Evolutionary conservation across 495 filamentous ascomycete genomes (phyloP).

Genomic region (Penicillium waksmanii): DNA sequence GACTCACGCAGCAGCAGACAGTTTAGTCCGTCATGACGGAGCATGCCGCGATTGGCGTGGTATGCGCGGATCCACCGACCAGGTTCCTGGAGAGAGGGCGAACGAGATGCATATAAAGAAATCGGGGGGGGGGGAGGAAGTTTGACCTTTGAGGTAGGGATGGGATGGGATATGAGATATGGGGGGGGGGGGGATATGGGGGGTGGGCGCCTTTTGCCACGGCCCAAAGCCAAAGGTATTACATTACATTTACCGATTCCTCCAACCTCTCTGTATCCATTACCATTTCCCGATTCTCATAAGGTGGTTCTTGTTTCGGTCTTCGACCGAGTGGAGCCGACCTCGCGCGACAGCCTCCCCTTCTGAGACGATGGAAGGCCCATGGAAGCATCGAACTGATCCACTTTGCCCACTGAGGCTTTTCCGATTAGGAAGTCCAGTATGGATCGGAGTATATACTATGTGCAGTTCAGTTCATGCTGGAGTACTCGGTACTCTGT

Average conservation of each 20-base stretch:
- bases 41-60: constrained; percentile 39
- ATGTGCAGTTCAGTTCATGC: no score
- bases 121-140: neutral
- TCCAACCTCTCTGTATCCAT: neutral
- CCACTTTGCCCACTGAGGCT: constrained; percentile 23
- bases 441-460: neutral
- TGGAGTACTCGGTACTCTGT: no score
- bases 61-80: constrained; percentile 31
- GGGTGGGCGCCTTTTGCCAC: no score
- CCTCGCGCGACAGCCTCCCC: constrained; percentile 17
- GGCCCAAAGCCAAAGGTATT: no score
- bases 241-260: neutral
- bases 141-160: constrained; percentile 5
- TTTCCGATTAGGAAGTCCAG: constrained; percentile 11
- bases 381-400: constrained; percentile 24
- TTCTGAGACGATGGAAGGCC: constrained; percentile 29
- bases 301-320: constrained; percentile 16
- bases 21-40: constrained; percentile 41
- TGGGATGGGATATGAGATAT: no score
- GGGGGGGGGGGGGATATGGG: no score
- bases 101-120: constrained; percentile 13
- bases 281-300: neutral
- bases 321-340: constrained; percentile 9
- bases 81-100: constrained; percentile 23
- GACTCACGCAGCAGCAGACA: constrained; percentile 24